These are phyloP conservation scores for Boletus sp. DNA, from an alignment of 1,284 basidiomycete genomes.

Conservation along the genomic window DNA sequence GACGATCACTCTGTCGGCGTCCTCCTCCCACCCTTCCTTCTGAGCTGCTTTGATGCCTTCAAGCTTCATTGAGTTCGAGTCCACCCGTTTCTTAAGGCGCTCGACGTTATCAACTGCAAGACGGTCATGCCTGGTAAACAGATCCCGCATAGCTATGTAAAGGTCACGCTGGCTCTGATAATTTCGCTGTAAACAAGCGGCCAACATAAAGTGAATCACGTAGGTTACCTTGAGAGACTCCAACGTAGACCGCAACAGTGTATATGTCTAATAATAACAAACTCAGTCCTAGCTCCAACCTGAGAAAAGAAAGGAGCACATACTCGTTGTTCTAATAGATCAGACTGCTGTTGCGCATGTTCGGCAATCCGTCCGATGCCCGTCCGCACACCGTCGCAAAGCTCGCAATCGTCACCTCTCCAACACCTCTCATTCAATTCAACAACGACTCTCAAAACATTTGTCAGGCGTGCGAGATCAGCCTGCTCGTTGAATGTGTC, in stretches of 20 bases:
- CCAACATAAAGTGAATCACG: not conserved
- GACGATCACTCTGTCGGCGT: slow-evolving; percentile 69
- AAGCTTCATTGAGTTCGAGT: slow-evolving; percentile 68
- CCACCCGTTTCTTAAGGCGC: slow-evolving; percentile 79
- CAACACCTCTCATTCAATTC: slow-evolving; percentile 76
- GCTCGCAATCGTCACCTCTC: slow-evolving; percentile 76
- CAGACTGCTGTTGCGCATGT: slow-evolving; percentile 71
- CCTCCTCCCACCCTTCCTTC: slow-evolving; percentile 79
- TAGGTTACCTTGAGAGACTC: slow-evolving; percentile 67
- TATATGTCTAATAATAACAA: slow-evolving; percentile 50
- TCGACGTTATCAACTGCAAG: slow-evolving; percentile 85
- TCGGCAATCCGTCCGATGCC: slow-evolving; percentile 68
- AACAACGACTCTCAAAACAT: slow-evolving; percentile 73
- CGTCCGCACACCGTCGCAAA: slow-evolving; percentile 77
- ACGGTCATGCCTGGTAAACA: slow-evolving; percentile 79
- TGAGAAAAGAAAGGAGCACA: slow-evolving; percentile 30
- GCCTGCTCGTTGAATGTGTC: slow-evolving; percentile 49
- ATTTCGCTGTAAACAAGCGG: slow-evolving; percentile 12
- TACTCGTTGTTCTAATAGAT: slow-evolving; percentile 76
- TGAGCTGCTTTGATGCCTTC: slow-evolving; percentile 63
- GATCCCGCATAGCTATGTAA: slow-evolving; percentile 79
- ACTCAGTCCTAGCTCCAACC: not conserved
- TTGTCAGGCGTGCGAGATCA: slow-evolving; percentile 76
- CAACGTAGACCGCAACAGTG: slow-evolving; percentile 59
- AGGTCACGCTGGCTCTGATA: slow-evolving; percentile 79